These are phyloP conservation scores for Akebia trifoliata DNA, from an alignment of 164 flowering plant species.

Conservation along the genomic window DNA sequence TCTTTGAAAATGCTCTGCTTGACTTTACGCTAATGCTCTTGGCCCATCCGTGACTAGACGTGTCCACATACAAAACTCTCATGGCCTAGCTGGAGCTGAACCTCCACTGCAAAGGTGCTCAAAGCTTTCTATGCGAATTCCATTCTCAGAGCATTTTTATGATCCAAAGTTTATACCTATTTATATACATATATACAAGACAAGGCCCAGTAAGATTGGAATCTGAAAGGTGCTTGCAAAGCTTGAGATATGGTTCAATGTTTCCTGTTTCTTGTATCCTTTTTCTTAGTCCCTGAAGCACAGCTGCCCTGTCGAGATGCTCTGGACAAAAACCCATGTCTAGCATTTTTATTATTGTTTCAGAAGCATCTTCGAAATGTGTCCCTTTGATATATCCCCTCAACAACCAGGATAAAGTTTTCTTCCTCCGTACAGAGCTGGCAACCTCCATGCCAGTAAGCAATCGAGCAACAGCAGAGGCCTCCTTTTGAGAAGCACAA, in stretches of 20 bases:
- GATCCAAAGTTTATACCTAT: slow-evolving; percentile 68
- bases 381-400: slow-evolving; percentile 90
- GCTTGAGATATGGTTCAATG: slow-evolving; percentile 57
- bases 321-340: slow-evolving; percentile 68
- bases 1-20: too few relatives aligned
- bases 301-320: slow-evolving; percentile 74
- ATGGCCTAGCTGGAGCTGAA: not conserved
- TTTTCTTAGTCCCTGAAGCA: slow-evolving; percentile 70
- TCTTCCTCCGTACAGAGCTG: slow-evolving; percentile 43
- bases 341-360: slow-evolving; percentile 63
- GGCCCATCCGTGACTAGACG: too few relatives aligned
- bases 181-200: slow-evolving; percentile 69
- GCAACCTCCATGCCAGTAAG: slow-evolving; percentile 50
- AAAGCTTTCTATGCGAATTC: not conserved
- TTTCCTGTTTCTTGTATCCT: slow-evolving; percentile 46
- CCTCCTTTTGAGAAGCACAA: slow-evolving; percentile 79
- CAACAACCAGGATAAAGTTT: slow-evolving; percentile 74
- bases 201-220: slow-evolving; percentile 62
- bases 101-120: not conserved
- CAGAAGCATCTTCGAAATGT: slow-evolving; percentile 71
- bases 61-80: too few relatives aligned
- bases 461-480: slow-evolving; percentile 49
- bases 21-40: too few relatives aligned
- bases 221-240: slow-evolving; percentile 74
- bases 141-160: slow-evolving; percentile 51